These are phyloP conservation scores for Pichia ethanolica DNA, from an alignment of 805 yeast genomes.

Conservation along the genomic window DNA sequence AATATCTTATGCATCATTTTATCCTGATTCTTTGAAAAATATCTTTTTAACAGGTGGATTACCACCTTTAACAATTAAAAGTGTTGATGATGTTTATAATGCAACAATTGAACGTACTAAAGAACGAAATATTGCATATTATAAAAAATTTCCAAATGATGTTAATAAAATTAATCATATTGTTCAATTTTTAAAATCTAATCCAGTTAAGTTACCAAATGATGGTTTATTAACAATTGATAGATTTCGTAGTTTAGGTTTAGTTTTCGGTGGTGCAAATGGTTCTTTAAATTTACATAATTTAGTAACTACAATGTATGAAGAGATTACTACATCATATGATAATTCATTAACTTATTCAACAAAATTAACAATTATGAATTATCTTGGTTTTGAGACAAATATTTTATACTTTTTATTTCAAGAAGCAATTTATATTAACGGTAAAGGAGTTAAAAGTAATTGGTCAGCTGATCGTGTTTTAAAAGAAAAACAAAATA, in stretches of 20 bases:
- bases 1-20: slow-evolving; percentile 9
- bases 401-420: slow-evolving; percentile 47
- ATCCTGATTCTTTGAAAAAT: slow-evolving; percentile 30
- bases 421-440: slow-evolving; percentile 53
- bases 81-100: slow-evolving; percentile 41
- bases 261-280: slow-evolving; percentile 43
- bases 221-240: slow-evolving; percentile 44
- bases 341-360: slow-evolving; percentile 29
- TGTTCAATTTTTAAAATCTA: slow-evolving; percentile 26
- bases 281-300: slow-evolving; percentile 43
- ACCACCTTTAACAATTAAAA: slow-evolving; percentile 39
- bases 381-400: slow-evolving; percentile 39
- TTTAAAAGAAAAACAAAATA: neutral
- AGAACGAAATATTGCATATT: slow-evolving; percentile 43
- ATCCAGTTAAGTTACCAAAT: slow-evolving; percentile 36
- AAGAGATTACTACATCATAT: slow-evolving; percentile 25
- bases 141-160: slow-evolving; percentile 43
- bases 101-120: slow-evolving; percentile 40
- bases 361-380: slow-evolving; percentile 30
- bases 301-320: slow-evolving; percentile 33
- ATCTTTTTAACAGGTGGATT: slow-evolving; percentile 51
- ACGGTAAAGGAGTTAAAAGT: slow-evolving; percentile 30
- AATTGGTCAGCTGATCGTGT: slow-evolving; percentile 44
- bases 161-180: slow-evolving; percentile 31
- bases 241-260: slow-evolving; percentile 47